Conservation (phyloP, 371 early-diverging fungal genomes). For the Lichtheimia hyalospora region DNA sequence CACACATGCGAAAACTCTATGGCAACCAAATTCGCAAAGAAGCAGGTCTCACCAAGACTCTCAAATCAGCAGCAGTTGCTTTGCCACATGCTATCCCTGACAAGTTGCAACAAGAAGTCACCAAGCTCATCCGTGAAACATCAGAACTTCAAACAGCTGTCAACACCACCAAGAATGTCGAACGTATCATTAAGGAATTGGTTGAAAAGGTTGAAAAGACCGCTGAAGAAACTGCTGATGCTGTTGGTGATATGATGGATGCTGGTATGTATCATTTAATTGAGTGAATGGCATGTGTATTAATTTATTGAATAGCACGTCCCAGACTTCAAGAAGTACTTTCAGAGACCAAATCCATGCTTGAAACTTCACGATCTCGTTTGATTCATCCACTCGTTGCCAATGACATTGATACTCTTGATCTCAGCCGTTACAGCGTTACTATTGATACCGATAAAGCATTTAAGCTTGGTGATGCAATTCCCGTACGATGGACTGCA, state of each 20-base stretch:
- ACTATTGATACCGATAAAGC: conserved; percentile 18
- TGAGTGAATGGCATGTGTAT: no score
- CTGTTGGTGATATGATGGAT: conserved; percentile 47
- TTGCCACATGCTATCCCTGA: conserved; percentile 33
- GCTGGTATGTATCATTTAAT: not conserved
- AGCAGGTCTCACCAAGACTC: conserved; percentile 73
- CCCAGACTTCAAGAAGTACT: conserved; percentile 62
- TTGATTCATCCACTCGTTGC: conserved; percentile 38
- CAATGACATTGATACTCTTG: conserved; percentile 52
- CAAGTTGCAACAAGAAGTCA: conserved; percentile 33
- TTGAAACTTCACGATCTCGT: conserved; percentile 49
- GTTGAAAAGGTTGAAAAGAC: conserved; percentile 60
- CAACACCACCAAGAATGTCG: conserved; percentile 50
- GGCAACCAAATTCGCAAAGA: conserved; percentile 78
- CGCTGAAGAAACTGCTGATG: conserved; percentile 59
- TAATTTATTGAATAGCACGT: conserved; percentile 20
- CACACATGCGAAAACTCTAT: conserved; percentile 85
- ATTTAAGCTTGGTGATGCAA: conserved; percentile 70
- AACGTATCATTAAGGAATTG: conserved; percentile 58
- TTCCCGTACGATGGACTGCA: conserved; percentile 72
- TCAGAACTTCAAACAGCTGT: conserved; percentile 33
- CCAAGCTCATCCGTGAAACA: conserved; percentile 42
- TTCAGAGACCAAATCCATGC: conserved; percentile 51
- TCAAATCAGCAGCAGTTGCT: conserved; percentile 38
- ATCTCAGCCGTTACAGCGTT: conserved; percentile 51